phyloP scores from a whole-genome alignment of 768 basidiomycete species.

The Astraeus odoratus region DNA sequence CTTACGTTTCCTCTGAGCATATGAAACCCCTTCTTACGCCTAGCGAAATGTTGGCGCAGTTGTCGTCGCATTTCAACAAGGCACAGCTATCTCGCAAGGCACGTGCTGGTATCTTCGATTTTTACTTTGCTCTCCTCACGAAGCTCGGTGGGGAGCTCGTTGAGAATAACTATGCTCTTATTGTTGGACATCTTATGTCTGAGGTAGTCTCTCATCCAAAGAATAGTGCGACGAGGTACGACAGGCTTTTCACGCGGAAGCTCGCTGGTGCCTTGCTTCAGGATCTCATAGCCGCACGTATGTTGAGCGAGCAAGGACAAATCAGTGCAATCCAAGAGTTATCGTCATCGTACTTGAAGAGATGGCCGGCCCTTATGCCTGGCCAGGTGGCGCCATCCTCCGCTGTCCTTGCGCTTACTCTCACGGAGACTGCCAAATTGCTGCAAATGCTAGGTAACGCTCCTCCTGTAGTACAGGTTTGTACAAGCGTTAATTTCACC shows the following conservation, averaged over 20 bases:
- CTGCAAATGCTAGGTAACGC: conserved; percentile 89
- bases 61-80: conserved; percentile 81
- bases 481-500: conserved; percentile 6
- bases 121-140: conserved; percentile 73
- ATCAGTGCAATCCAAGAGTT: conserved; percentile 87
- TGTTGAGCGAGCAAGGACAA: conserved; percentile 92
- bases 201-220: conserved; percentile 66
- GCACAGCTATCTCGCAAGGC: conserved; percentile 57
- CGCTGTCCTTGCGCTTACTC: conserved; percentile 60
- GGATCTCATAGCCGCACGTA: conserved; percentile 80
- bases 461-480: conserved; percentile 78
- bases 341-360: conserved; percentile 71
- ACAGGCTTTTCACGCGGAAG: conserved; percentile 63
- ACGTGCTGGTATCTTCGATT: conserved; percentile 82
- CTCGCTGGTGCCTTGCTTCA: conserved; percentile 72
- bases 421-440: conserved; percentile 81
- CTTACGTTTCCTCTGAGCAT: conserved; percentile 41
- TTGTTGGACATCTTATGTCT: conserved; percentile 70
- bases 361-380: conserved; percentile 92
- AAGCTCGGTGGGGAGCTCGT: conserved; percentile 72
- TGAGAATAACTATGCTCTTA: conserved; percentile 74
- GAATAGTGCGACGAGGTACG: conserved; percentile 57
- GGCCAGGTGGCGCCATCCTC: conserved; percentile 67
- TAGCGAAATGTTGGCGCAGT: conserved; percentile 72
- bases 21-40: conserved; percentile 66